Evolutionary conservation across 2,329 filamentous ascomycete genomes (phyloP), one percentile per base, ranked within the genome.

Genomic region (Fusarium sp.): DNA sequence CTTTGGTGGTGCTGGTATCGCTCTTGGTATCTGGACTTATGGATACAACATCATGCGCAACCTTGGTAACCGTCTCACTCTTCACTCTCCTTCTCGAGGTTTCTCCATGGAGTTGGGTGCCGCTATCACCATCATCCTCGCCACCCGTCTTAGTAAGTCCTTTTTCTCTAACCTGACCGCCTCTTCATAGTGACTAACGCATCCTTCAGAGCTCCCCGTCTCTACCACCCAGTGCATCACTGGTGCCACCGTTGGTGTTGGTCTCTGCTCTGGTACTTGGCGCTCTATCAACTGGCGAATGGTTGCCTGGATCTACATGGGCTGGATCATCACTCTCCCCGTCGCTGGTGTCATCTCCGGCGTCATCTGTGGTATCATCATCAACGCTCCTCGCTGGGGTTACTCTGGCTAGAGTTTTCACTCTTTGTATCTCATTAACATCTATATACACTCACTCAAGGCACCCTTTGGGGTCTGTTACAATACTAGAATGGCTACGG

Each of bases 181-280:
- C 19, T 10, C 16, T 10, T 9, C 1, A 3, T 7, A 2, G 23
- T 6, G 18, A 44, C 69, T 78, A 52, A 77, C 58, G 21, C 7
- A 0, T 1, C 2, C 5, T 4, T 0, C 47, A 85, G 84, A 86
- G 58, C 87, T 92, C 4, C 90, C 90, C 3, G 86, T 92, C 19
- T 91, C 89, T 2, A 92, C 90, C 2, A 91, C 90, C 0, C 89
- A 91, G 83, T 92, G 90, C 78, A 90, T 90, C 73, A 89, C 86
- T 37, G 89, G 89, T 69, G 88, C 89, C 23, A 90, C 88, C 9
- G 89, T 91, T 60, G 89, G 89, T 67, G 89, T 91, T 61, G 89
- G 88, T 72, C 85, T 91, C 21, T 90, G 88, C 81, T 89, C 88
- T 37, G 89, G 89, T 37, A 86, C 86, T 23, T 87, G 85, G 84